Conservation (phyloP, 2,329 filamentous ascomycete species). For the Aotearoamyces nothofagi region DNA sequence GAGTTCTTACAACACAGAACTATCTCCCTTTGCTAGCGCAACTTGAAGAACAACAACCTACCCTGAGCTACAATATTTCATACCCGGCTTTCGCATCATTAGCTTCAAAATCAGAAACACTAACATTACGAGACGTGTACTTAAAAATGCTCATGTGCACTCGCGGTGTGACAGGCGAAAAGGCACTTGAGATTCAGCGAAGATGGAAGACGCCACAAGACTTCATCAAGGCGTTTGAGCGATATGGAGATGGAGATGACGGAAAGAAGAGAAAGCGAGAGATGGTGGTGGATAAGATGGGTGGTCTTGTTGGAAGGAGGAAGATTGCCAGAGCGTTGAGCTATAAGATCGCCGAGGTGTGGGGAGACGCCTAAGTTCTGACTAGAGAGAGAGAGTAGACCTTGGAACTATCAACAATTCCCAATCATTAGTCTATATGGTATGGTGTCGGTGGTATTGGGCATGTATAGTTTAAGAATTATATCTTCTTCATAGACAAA, state of each 20-base stretch:
- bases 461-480: no score
- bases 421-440: no score
- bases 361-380: constrained; percentile 37
- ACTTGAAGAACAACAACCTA: constrained; percentile 35
- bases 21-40: constrained; percentile 49
- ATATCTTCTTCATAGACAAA: no score
- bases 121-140: constrained; percentile 60
- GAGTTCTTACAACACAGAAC: constrained; percentile 44
- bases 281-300: constrained; percentile 42
- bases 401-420: no score
- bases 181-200: constrained; percentile 65
- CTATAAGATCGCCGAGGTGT: constrained; percentile 56
- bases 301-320: constrained; percentile 46
- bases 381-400: no score
- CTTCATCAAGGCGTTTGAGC: constrained; percentile 54
- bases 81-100: constrained; percentile 59
- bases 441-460: no score
- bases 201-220: constrained; percentile 61
- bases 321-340: constrained; percentile 53
- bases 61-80: constrained; percentile 42
- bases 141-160: constrained; percentile 81
- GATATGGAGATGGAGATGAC: constrained; percentile 26
- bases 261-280: constrained; percentile 40
- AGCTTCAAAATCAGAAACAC: constrained; percentile 58
- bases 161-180: constrained; percentile 59